phyloP scores from a whole-genome alignment of 768 basidiomycete genomes.

The Lentinula guzmanii region DNA sequence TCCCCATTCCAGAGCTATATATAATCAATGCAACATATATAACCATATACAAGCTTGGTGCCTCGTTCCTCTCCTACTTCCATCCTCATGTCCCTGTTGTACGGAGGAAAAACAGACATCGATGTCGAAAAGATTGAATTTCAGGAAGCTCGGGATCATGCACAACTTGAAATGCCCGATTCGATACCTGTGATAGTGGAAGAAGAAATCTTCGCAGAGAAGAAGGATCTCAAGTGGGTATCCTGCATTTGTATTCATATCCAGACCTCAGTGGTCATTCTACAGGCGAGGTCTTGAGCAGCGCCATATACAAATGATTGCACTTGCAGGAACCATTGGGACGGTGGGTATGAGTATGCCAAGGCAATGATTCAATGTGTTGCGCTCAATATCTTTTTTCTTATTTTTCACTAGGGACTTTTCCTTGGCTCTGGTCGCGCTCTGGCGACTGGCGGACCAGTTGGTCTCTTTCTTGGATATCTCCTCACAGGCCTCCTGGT shows the following conservation, averaged over 20 bases:
- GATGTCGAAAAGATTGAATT: background rate
- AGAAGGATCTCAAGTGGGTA: background rate
- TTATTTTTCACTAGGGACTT: constrained; percentile 25
- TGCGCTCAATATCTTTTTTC: background rate
- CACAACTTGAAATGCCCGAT: background rate
- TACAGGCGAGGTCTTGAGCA: constrained; percentile 4
- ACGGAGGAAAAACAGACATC: background rate
- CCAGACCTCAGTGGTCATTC: background rate
- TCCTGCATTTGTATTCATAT: background rate
- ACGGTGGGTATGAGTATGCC: background rate
- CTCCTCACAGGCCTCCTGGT: constrained; percentile 32
- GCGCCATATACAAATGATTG: constrained; percentile 8
- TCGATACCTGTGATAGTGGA: background rate
- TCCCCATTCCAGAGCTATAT: background rate
- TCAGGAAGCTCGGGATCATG: background rate
- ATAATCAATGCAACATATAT: background rate
- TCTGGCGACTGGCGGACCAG: constrained; percentile 46
- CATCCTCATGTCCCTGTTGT: background rate
- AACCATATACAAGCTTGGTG: background rate
- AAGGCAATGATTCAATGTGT: background rate
- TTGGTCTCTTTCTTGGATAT: constrained; percentile 46
- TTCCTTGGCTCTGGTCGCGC: constrained; percentile 49
- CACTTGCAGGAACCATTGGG: constrained; percentile 8
- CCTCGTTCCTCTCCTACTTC: background rate
- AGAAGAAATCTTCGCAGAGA: background rate